A percentile compares a stretch with the other conserved stretches of the same genome.
These are phyloP conservation scores for Cladobotryum protrusum DNA, from an alignment of 2,329 filamentous ascomycete genomes.

Conservation along the genomic window DNA sequence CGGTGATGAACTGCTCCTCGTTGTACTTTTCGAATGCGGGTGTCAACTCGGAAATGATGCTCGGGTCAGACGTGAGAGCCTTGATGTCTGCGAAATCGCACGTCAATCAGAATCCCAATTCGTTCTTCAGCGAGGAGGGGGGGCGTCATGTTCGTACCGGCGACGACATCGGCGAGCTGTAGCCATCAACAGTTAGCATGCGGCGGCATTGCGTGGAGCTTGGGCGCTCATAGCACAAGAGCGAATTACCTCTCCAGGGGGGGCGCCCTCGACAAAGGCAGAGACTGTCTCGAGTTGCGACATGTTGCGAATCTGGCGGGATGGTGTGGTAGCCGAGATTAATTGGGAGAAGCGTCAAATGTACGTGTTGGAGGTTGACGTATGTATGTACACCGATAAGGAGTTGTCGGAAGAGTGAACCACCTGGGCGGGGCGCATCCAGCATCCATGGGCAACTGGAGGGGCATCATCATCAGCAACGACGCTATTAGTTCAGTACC, in stretches of 20 bases:
- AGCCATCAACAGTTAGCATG: slow-evolving; percentile 23
- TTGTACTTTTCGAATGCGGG: slow-evolving; percentile 94
- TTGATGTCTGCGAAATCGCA: slow-evolving; percentile 67
- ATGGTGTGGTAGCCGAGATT: background rate
- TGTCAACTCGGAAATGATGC: slow-evolving; percentile 63
- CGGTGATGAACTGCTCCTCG: slow-evolving; percentile 83
- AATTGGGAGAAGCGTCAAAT: no score
- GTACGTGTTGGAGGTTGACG: background rate
- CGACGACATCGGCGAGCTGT: slow-evolving; percentile 81
- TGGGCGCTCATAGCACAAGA: background rate
- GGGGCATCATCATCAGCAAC: background rate
- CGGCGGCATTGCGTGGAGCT: slow-evolving; percentile 14
- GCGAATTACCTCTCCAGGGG: slow-evolving; percentile 76
- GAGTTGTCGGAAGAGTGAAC: slow-evolving; percentile 1
- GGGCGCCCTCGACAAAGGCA: slow-evolving; percentile 88
- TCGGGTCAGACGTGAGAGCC: slow-evolving; percentile 65
- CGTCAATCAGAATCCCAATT: slow-evolving; percentile 15
- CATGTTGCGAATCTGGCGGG: slow-evolving; percentile 19
- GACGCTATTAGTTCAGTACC: background rate
- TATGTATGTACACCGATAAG: slow-evolving; percentile 9
- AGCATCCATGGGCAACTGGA: background rate
- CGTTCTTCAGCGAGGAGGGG: background rate
- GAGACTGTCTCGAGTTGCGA: slow-evolving; percentile 49
- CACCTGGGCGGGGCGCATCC: slow-evolving; percentile 8
- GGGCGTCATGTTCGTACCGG: slow-evolving; percentile 50